Evolutionary conservation across 139 green algal genomes (phyloP), one percentile per base, ranked within the genome.

Genomic region (Mesotaenium endlicherianum): DNA sequence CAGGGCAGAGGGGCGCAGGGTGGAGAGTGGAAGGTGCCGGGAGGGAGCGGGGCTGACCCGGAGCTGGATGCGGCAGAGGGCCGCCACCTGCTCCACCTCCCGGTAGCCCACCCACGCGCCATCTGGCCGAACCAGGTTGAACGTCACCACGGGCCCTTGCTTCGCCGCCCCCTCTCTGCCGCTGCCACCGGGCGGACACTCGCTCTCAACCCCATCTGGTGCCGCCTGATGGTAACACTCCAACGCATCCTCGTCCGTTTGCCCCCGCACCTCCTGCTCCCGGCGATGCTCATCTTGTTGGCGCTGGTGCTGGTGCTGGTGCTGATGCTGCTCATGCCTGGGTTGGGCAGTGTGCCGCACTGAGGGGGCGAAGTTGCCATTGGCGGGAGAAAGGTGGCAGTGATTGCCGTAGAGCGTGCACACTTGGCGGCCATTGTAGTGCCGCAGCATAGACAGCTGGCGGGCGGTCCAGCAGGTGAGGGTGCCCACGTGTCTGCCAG

Each of bases 71-170:
- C 14, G n/a, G 39, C 39, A n/a, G 0, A 88, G 38, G 0, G 42
- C 87, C 17, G 94, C 95, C 60, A 98, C 84, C 41, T 88, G 90
- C 39, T 90, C 85, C 31, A 95, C 92, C 76, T 94, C 91, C 55
- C 85, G 86, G 80, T 95, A 91, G 0, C 95, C 94, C 49, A 97
- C 91, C 43, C 68, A 94, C 26, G 40, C 82, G 36, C 95, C 93
- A 76, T 95, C 92, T 1, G 86, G 30, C 0, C 90, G 70, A 47
- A 93, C 30, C 59, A 98, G 11, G 86, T 95, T 98, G 89, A 98
- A 98, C 0, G 92, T 75, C 1, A 98, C 87, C 3, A 93, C 87
- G 0, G 93, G 93, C 30, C 95, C 95, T 77, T 96, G 92, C 42
- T 84, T 47, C 31, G 70, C 78, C 1, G n/a, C 2, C 38, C 55